Conservation (phyloP, 306 rosid genomes). For the Vigna unguiculata region DNA sequence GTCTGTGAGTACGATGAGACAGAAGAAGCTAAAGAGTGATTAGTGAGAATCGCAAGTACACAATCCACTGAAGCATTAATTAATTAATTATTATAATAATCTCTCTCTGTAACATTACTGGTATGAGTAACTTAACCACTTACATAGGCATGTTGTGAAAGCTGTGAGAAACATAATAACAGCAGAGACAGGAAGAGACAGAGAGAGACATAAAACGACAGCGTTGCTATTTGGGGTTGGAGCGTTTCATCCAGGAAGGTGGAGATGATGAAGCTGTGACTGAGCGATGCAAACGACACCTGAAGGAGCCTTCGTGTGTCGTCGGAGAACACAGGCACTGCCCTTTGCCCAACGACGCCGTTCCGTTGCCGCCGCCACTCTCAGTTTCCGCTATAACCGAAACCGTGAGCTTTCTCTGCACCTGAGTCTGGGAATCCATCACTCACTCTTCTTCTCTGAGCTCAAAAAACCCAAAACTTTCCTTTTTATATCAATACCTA, state of each 20-base stretch:
- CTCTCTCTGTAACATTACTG: background rate
- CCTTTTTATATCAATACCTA: no score
- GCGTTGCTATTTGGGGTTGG: conserved; percentile 52
- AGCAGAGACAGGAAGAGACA: background rate
- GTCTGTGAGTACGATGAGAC: background rate
- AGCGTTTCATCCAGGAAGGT: conserved; percentile 66
- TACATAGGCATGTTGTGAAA: background rate
- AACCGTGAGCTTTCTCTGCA: conserved; percentile 46
- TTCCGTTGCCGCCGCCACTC: conserved; percentile 40
- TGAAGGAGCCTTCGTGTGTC: conserved; percentile 86
- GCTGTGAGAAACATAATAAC: background rate
- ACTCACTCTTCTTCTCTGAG: conserved; percentile 22
- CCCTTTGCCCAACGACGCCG: conserved; percentile 58
- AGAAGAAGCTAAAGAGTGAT: conserved; percentile 1
- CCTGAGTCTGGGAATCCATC: conserved; percentile 60
- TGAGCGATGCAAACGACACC: conserved; percentile 82
- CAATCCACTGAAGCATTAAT: background rate
- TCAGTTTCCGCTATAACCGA: conserved; percentile 58
- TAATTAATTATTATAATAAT: background rate
- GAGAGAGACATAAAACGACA: conserved; percentile 10
- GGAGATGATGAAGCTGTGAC: conserved; percentile 62
- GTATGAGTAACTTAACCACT: background rate
- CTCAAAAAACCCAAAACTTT: background rate
- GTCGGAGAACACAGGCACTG: conserved; percentile 95
- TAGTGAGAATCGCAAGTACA: background rate